phyloP scores from a whole-genome alignment of 2,329 filamentous ascomycete genomes.

The Ascochyta rabiei region DNA sequence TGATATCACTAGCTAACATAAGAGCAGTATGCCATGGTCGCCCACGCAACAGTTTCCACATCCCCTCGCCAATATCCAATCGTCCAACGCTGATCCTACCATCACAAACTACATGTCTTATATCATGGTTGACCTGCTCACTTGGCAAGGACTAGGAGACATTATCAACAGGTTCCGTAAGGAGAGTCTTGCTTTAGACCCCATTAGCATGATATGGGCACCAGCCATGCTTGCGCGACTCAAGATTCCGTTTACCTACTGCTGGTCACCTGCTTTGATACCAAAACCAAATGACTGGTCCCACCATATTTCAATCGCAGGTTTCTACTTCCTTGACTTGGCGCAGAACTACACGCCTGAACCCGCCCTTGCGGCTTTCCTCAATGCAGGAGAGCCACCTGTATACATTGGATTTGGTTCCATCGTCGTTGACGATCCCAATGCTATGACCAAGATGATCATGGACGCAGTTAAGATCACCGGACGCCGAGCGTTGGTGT shows the following conservation, averaged over 20 bases:
- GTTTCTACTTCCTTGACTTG: conserved; percentile 50
- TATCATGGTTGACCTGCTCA: conserved; percentile 85
- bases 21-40: conserved; percentile 76
- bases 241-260: conserved; percentile 85
- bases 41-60: conserved; percentile 86
- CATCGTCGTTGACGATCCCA: conserved; percentile 51
- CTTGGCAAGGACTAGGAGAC: conserved; percentile 90
- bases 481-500: conserved; percentile 79
- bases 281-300: conserved; percentile 56
- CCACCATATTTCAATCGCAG: conserved; percentile 49
- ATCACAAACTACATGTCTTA: conserved; percentile 85
- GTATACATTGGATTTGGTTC: conserved; percentile 52
- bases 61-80: conserved; percentile 81
- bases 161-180: conserved; percentile 87
- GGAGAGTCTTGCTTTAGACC: conserved; percentile 74
- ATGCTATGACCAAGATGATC: conserved; percentile 50
- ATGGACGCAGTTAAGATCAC: conserved; percentile 56
- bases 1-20: not conserved
- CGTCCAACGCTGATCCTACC: conserved; percentile 75
- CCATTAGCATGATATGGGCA: conserved; percentile 80
- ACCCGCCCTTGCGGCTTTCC: conserved; percentile 48
- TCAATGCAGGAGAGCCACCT: conserved; percentile 48
- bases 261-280: conserved; percentile 63
- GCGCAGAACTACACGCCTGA: conserved; percentile 49
- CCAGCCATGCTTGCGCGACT: conserved; percentile 79